Evolutionary conservation across 768 basidiomycete species (phyloP).

Genomic region (Termitomyces sp.): DNA sequence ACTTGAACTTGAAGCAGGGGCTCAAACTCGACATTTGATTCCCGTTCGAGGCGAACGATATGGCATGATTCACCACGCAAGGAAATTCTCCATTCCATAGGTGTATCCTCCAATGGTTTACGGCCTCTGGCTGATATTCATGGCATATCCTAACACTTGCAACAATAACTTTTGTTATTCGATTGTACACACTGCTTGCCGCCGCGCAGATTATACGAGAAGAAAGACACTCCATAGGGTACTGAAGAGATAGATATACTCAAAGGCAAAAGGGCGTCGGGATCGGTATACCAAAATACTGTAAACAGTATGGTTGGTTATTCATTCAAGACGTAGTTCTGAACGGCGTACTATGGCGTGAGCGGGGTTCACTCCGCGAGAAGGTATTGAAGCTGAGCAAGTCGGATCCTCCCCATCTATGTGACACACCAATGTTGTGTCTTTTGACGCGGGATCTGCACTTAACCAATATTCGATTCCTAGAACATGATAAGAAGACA

Average conservation of each 20-base stretch:
- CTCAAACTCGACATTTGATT: background rate
- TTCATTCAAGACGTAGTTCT: background rate
- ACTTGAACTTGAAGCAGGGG: background rate
- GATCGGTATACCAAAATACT: constrained; percentile 36
- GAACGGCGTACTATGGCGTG: constrained; percentile 34
- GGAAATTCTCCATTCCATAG: background rate
- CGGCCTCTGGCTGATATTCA: background rate
- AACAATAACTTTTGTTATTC: background rate
- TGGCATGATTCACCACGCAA: background rate
- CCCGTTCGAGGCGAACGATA: background rate
- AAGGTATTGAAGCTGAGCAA: constrained; percentile 43
- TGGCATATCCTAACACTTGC: background rate
- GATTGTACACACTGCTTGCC: background rate
- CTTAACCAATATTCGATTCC: constrained; percentile 50
- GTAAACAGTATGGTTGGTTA: background rate
- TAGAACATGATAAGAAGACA: constrained; percentile 9
- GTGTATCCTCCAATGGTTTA: background rate
- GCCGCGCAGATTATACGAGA: background rate
- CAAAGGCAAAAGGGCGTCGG: constrained; percentile 29
- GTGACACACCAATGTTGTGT: constrained; percentile 36
- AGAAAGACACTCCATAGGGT: background rate
- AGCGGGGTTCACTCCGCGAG: constrained; percentile 36
- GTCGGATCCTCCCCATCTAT: constrained; percentile 40
- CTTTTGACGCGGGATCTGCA: constrained; percentile 27
- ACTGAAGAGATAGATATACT: background rate